phyloP scores from a whole-genome alignment of 2,329 filamentous ascomycete species.

The Beauveria sp. region DNA sequence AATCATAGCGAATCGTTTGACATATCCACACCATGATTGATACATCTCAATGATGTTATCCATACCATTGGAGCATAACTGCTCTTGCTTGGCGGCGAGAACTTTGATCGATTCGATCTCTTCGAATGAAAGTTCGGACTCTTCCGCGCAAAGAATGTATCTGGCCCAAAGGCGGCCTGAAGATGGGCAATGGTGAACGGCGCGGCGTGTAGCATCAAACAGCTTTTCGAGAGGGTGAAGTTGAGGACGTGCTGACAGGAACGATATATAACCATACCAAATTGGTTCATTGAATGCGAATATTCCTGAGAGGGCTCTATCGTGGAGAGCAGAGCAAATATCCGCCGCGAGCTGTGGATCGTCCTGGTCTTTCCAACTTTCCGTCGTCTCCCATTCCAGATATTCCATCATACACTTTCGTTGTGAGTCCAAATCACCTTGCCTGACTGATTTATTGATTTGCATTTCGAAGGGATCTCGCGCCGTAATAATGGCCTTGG shows the following conservation, averaged over 20 bases:
- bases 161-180: conserved; percentile 87
- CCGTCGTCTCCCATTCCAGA: conserved; percentile 73
- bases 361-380: conserved; percentile 44
- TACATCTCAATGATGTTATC: conserved; percentile 86
- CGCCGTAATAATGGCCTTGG: conserved; percentile 53
- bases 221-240: conserved; percentile 34
- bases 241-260: conserved; percentile 47
- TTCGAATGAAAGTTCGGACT: conserved; percentile 65
- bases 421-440: conserved; percentile 48
- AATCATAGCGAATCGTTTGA: conserved; percentile 77
- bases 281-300: conserved; percentile 66
- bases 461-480: conserved; percentile 64
- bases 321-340: conserved; percentile 61
- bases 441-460: conserved; percentile 50
- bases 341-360: conserved; percentile 37
- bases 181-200: conserved; percentile 87
- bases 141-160: conserved; percentile 77
- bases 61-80: conserved; percentile 80
- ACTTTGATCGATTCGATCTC: conserved; percentile 89
- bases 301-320: conserved; percentile 62
- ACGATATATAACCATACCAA: conserved; percentile 81
- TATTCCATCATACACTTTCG: conserved; percentile 56
- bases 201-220: conserved; percentile 68
- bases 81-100: conserved; percentile 75
- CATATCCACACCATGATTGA: conserved; percentile 87